Evolutionary conservation across 495 filamentous ascomycete genomes (phyloP), one percentile per base, ranked within the genome.

Genomic region (Podospora bellae-mahoneyi): DNA sequence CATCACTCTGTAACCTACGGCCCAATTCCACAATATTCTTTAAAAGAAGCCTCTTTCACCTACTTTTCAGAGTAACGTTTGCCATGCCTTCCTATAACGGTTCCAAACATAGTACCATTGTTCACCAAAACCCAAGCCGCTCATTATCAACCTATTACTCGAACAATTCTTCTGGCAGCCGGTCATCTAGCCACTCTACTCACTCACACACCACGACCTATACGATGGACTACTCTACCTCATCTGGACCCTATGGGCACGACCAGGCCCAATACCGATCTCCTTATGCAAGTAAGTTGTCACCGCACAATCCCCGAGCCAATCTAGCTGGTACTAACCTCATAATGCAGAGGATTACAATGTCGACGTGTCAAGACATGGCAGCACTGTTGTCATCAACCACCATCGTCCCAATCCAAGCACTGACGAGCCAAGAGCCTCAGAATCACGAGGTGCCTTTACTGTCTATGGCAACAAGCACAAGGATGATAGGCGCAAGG

Each of bases 341-440:
- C 39, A 26, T 20, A 9, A 3, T 18, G 23, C 23, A 56, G 44
- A 55, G 10, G 66, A 56, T 16, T 55, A 53, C 10, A 54, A 13
- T 27, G 60, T 67, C 53, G 59, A 62, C 16, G 48, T 67, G 19
- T 54, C 27, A 20, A 34, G 53, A 18, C 59, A 55, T 10, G 19
- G 34, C 39, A 26, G 48, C 15, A 56, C 59, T 27, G 60, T 69
- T 19, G 30, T 75, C 18, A 63, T 75, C 48, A 53, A 73, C 9
- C 71, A 75, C 27, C 23, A 70, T 60, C 65, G 64, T 10, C 18
- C 67, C 23, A 73, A 68, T 58, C 48, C 69, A 0, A 59, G 60
- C 59, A 58, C 53, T 7, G 64, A 71, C n/a, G 71, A 73, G 60
- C 71, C 73, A 2, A 68, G 60, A 27, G 60, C 73, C 2, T 73